Evolutionary conservation across 352 stramenopile species (phyloP).

Genomic region (Pythium apleroticum): DNA sequence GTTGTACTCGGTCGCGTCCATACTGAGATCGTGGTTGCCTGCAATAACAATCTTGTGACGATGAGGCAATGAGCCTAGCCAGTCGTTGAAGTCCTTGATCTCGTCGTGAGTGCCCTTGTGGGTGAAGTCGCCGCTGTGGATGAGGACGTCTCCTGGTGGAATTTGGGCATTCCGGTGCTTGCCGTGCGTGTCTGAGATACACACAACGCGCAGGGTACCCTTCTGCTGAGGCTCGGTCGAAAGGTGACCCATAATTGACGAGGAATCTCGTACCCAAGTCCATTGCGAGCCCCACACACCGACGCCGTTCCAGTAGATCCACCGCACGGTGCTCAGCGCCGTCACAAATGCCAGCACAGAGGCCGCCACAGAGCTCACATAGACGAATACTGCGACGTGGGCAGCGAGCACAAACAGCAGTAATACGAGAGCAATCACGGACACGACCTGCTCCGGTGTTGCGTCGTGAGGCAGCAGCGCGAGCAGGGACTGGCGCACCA

Average conservation of each 20-base stretch:
- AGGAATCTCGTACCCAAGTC: slow-evolving; percentile 45
- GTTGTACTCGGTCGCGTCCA: slow-evolving; percentile 74
- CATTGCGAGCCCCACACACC: slow-evolving; percentile 56
- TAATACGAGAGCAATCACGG: slow-evolving; percentile 9
- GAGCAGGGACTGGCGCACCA: slow-evolving; percentile 10
- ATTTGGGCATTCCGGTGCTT: slow-evolving; percentile 69
- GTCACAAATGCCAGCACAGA: slow-evolving; percentile 23
- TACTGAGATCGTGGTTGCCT: slow-evolving; percentile 80
- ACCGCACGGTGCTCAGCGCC: slow-evolving; percentile 34
- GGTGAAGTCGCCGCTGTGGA: slow-evolving; percentile 92
- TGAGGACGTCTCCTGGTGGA: slow-evolving; percentile 76
- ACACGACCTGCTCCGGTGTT: slow-evolving; percentile 34
- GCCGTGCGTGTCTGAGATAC: slow-evolving; percentile 82
- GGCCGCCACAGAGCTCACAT: slow-evolving; percentile 30
- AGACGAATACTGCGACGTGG: slow-evolving; percentile 22
- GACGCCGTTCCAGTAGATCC: slow-evolving; percentile 62
- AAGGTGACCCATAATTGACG: slow-evolving; percentile 30
- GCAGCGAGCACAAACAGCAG: slow-evolving; percentile 15
- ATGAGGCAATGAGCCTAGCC: slow-evolving; percentile 75
- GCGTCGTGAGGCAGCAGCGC: slow-evolving; percentile 46
- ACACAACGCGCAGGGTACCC: slow-evolving; percentile 69
- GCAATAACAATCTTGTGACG: slow-evolving; percentile 77
- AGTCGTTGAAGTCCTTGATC: slow-evolving; percentile 75
- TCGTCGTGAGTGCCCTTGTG: slow-evolving; percentile 69
- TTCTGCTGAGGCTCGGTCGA: slow-evolving; percentile 42